Evolutionary conservation across 148 eudicot species (phyloP).

Genomic region (Chenopodium suecicum): DNA sequence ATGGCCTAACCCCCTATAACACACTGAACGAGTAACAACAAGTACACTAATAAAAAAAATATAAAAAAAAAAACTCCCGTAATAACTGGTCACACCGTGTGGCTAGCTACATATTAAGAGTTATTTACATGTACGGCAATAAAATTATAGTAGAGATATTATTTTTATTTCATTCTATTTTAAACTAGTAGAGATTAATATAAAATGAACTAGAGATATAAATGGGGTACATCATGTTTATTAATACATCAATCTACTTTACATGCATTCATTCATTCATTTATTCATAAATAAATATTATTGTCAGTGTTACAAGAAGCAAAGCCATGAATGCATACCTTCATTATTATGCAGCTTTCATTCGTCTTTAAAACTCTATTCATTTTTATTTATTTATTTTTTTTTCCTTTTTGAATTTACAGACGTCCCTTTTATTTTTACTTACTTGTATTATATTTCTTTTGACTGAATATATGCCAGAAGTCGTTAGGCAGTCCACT

Average conservation of each 20-base stretch:
- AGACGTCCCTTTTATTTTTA: slow-evolving; percentile 2
- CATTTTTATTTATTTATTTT: not conserved
- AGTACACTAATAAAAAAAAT: too few species aligned
- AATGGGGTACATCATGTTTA: not conserved
- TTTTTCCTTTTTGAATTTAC: not conserved
- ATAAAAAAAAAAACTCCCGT: too few species aligned
- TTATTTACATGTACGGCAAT: too few species aligned
- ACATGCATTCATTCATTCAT: slow-evolving; percentile 33
- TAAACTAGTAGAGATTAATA: too few species aligned
- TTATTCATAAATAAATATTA: slow-evolving; percentile 9
- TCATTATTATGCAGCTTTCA: slow-evolving; percentile 31
- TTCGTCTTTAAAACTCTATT: not conserved
- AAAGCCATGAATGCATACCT: slow-evolving; percentile 35
- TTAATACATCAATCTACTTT: not conserved
- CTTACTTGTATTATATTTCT: slow-evolving; percentile 1
- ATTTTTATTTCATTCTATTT: too few species aligned
- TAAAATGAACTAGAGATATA: too few species aligned
- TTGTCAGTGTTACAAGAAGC: slow-evolving; percentile 35
- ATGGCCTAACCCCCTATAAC: too few species aligned
- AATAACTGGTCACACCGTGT: too few species aligned
- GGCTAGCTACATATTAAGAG: too few species aligned
- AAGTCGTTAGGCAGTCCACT: slow-evolving; percentile 15
- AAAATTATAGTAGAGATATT: too few species aligned
- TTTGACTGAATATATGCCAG: slow-evolving; percentile 27
- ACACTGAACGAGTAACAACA: too few species aligned